phyloP scores from a whole-genome alignment of 257 asterid genomes.

The Penstemon eatonii region DNA sequence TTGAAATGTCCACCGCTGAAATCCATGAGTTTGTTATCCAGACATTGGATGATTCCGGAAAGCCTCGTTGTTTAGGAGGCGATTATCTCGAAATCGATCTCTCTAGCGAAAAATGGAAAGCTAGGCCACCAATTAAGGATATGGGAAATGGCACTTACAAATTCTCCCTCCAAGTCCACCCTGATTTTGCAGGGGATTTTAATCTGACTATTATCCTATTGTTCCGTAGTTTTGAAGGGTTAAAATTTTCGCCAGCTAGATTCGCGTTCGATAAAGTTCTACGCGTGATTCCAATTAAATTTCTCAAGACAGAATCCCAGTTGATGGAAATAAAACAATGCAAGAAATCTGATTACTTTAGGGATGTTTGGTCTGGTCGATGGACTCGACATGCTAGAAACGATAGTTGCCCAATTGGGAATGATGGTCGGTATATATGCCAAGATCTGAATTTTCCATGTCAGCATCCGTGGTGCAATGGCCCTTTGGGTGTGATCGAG shows the following conservation, averaged over 20 bases:
- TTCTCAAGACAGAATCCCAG: slow-evolving; percentile 38
- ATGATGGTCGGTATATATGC: slow-evolving; percentile 78
- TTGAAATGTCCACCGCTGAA: slow-evolving; percentile 57
- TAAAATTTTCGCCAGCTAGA: slow-evolving; percentile 63
- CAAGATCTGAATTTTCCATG: slow-evolving; percentile 64
- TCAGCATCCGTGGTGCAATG: slow-evolving; percentile 76
- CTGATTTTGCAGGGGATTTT: slow-evolving; percentile 73
- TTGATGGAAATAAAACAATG: slow-evolving; percentile 57
- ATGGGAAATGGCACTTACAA: slow-evolving; percentile 67
- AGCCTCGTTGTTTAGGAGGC: slow-evolving; percentile 76
- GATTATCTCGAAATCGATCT: slow-evolving; percentile 88
- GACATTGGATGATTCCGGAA: slow-evolving; percentile 70
- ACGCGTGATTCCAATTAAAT: slow-evolving; percentile 54
- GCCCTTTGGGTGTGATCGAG: slow-evolving; percentile 67
- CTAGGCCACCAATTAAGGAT: slow-evolving; percentile 82
- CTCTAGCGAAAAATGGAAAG: slow-evolving; percentile 77
- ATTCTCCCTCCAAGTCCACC: slow-evolving; percentile 78
- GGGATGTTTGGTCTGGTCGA: slow-evolving; percentile 81
- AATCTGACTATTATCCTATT: slow-evolving; percentile 69
- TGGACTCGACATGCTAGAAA: slow-evolving; percentile 87
- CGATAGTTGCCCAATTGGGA: slow-evolving; percentile 55
- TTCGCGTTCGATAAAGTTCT: slow-evolving; percentile 60
- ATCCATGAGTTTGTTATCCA: slow-evolving; percentile 72
- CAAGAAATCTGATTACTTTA: slow-evolving; percentile 45
- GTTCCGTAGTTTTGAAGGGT: slow-evolving; percentile 65